A percentile compares a stretch with the other conserved stretches of the same genome.
phyloP scores from a whole-genome alignment of 2,329 filamentous ascomycete species.

The Pseudogymnoascus sp. region DNA sequence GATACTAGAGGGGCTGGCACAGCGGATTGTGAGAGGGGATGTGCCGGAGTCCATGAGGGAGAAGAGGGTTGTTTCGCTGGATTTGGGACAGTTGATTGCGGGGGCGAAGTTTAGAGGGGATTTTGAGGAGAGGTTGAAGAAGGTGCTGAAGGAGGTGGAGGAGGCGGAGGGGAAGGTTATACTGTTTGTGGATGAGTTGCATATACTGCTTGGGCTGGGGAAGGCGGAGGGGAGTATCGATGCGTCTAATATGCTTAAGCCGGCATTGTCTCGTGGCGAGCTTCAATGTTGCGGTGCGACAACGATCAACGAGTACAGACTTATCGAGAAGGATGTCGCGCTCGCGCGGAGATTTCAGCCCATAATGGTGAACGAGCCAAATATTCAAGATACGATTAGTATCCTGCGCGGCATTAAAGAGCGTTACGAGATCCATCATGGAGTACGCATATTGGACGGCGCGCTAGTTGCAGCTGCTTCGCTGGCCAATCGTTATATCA shows the following conservation, averaged over 20 bases:
- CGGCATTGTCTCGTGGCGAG: slow-evolving; percentile 84
- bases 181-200: slow-evolving; percentile 90
- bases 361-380: slow-evolving; percentile 86
- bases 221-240: slow-evolving; percentile 97
- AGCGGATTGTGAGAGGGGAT: slow-evolving; percentile 84
- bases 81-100: slow-evolving; percentile 87
- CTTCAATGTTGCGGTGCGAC: slow-evolving; percentile 94
- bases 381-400: slow-evolving; percentile 86
- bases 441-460: slow-evolving; percentile 87
- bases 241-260: slow-evolving; percentile 90
- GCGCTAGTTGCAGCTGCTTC: slow-evolving; percentile 87
- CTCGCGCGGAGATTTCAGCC: slow-evolving; percentile 90
- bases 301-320: slow-evolving; percentile 83
- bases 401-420: slow-evolving; percentile 96
- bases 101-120: slow-evolving; percentile 94
- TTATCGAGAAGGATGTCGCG: slow-evolving; percentile 94
- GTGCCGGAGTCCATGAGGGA: slow-evolving; percentile 95
- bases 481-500: slow-evolving; percentile 93
- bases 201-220: slow-evolving; percentile 83
- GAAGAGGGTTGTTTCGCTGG: slow-evolving; percentile 80
- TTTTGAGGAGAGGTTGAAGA: slow-evolving; percentile 90
- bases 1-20: slow-evolving; percentile 81
- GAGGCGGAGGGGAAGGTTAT: slow-evolving; percentile 85
- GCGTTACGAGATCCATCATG: slow-evolving; percentile 94
- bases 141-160: slow-evolving; percentile 84